These are phyloP conservation scores for Lepiota brunneoincarnata DNA, from an alignment of 768 basidiomycete species.

Conservation along the genomic window DNA sequence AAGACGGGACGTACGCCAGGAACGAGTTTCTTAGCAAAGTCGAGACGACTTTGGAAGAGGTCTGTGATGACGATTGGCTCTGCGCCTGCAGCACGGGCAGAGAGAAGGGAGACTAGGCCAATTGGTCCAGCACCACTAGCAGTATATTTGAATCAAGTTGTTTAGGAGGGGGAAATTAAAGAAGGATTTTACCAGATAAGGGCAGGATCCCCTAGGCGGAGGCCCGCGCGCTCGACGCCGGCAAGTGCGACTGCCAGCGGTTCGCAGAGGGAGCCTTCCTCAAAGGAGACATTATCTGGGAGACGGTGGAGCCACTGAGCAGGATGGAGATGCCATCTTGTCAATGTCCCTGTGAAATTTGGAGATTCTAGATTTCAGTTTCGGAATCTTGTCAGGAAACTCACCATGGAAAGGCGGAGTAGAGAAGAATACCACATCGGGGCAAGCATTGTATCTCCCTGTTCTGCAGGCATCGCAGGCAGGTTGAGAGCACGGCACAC, in stretches of 20 bases:
- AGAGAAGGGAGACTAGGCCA: constrained; percentile 58
- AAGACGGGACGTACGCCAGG: constrained; percentile 57
- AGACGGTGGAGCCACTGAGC: constrained; percentile 67
- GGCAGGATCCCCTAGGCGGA: constrained; percentile 62
- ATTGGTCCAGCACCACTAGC: constrained; percentile 66
- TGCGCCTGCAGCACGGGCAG: constrained; percentile 66
- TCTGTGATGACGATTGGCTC: constrained; percentile 72
- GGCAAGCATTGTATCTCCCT: constrained; percentile 66
- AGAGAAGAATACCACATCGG: constrained; percentile 62
- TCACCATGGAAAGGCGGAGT: constrained; percentile 67
- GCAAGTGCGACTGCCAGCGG: constrained; percentile 67
- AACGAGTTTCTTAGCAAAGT: constrained; percentile 61
- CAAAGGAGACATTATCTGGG: constrained; percentile 59
- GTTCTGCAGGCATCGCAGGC: constrained; percentile 59
- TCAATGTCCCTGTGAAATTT: constrained; percentile 48
- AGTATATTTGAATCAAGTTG: not conserved
- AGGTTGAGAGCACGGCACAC: constrained; percentile 64
- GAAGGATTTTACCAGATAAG: constrained; percentile 49
- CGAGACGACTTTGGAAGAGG: constrained; percentile 60
- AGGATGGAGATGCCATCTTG: constrained; percentile 65
- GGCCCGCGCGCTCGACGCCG: constrained; percentile 61
- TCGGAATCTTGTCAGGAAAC: not conserved
- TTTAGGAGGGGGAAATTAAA: not conserved
- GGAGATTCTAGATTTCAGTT: not conserved
- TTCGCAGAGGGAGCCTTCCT: constrained; percentile 68